phyloP scores from a whole-genome alignment of 2,329 filamentous ascomycete species.

The Fusarium paranaense region DNA sequence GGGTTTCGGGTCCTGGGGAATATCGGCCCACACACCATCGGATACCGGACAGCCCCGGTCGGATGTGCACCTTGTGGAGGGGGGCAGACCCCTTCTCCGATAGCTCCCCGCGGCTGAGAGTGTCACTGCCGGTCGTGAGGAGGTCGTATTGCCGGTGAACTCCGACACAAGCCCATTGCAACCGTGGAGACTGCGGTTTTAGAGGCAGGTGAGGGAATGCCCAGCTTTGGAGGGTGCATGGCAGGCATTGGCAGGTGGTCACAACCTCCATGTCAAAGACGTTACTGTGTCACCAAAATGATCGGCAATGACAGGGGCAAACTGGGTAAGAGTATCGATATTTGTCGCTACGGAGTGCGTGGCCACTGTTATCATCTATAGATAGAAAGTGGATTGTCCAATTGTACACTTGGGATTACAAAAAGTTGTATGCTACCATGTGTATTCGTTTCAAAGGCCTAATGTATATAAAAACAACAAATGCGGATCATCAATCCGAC shows the following conservation, averaged over 20 bases:
- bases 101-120: background rate
- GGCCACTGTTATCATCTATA: background rate
- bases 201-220: background rate
- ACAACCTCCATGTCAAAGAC: background rate
- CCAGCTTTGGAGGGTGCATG: background rate
- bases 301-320: background rate
- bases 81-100: conserved; percentile 18
- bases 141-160: background rate
- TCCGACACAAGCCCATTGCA: background rate
- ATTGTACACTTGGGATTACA: background rate
- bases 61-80: conserved; percentile 8
- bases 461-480: background rate
- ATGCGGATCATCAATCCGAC: background rate
- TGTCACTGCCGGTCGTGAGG: background rate
- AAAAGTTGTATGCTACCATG: background rate
- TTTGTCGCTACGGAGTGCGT: background rate
- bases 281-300: background rate
- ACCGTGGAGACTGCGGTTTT: background rate
- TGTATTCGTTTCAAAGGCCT: background rate
- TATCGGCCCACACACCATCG: conserved; percentile 11
- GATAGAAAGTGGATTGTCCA: background rate
- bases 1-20: conserved; percentile 15
- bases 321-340: background rate
- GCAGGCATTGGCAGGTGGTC: background rate
- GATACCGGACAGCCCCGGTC: conserved; percentile 24